Evolutionary conservation across 768 basidiomycete species (phyloP).

Genomic region (Boletus pseudopeckii): DNA sequence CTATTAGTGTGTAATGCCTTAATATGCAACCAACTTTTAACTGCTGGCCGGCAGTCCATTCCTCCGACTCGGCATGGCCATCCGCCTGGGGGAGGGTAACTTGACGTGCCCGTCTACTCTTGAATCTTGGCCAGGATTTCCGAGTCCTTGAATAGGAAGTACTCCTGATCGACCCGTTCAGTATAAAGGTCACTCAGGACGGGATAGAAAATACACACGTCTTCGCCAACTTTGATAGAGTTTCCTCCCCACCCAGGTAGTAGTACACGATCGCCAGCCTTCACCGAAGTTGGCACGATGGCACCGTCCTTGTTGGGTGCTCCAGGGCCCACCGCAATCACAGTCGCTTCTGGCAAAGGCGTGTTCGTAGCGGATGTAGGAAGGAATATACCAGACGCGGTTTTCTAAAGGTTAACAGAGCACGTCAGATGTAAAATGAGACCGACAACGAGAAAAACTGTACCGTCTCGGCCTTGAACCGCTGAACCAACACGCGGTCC

Average conservation of each 20-base stretch:
- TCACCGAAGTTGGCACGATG: conserved; percentile 70
- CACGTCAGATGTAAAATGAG: not conserved
- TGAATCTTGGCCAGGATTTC: conserved; percentile 97
- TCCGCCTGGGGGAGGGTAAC: not conserved
- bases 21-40: conserved; percentile 10
- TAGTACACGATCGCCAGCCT: conserved; percentile 88
- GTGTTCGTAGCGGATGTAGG: conserved; percentile 82
- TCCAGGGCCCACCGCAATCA: conserved; percentile 93
- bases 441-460: conserved; percentile 26
- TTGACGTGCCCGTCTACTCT: conserved; percentile 52
- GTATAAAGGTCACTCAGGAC: not conserved
- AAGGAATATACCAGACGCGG: conserved; percentile 92
- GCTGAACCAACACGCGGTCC: conserved; percentile 95
- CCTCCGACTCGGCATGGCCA: not conserved
- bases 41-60: not conserved
- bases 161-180: conserved; percentile 60
- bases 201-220: conserved; percentile 51
- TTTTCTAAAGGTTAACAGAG: conserved; percentile 63
- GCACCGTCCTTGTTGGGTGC: conserved; percentile 85
- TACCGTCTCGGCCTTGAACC: conserved; percentile 95
- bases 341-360: conserved; percentile 95
- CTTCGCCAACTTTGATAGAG: conserved; percentile 93
- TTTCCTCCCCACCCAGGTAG: conserved; percentile 97
- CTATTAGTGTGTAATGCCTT: conserved; percentile 18
- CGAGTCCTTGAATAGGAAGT: conserved; percentile 88